phyloP scores from a whole-genome alignment of 306 rosid species.

The Arachis hypogaea region DNA sequence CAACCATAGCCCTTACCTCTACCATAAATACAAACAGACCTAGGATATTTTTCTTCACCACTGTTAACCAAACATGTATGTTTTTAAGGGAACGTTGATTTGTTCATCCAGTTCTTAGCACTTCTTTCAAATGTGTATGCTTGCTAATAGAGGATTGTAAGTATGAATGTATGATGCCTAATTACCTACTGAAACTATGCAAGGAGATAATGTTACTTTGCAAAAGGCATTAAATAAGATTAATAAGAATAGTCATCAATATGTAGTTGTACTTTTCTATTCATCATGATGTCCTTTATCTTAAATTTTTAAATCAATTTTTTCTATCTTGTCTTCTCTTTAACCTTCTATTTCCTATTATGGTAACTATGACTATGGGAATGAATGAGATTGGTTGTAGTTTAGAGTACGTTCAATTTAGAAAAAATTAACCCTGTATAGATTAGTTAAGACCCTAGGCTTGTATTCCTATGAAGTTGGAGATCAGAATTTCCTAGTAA shows the following conservation, averaged over 20 bases:
- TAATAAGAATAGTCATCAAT: conserved; percentile 69
- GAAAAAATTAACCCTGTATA: no score
- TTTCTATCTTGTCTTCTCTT: conserved; percentile 72
- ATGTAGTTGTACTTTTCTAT: conserved; percentile 87
- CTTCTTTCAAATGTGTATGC: not conserved
- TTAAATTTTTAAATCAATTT: conserved; percentile 69
- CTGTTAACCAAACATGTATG: not conserved
- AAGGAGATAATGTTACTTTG: conserved; percentile 87
- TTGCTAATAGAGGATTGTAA: conserved; percentile 17
- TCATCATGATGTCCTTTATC: conserved; percentile 99
- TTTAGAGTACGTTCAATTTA: no score
- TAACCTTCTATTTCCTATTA: conserved; percentile 88
- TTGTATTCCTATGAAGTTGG: no score
- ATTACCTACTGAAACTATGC: conserved; percentile 34
- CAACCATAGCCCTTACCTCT: no score
- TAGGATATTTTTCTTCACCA: not conserved
- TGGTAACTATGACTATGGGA: conserved; percentile 1
- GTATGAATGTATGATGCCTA: not conserved
- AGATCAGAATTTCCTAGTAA: no score
- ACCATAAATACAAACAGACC: no score
- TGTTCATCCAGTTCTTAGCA: not conserved
- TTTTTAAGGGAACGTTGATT: not conserved
- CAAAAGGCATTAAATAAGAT: conserved; percentile 86
- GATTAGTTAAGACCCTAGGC: no score
- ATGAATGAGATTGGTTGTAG: no score